phyloP scores from a whole-genome alignment of 2,329 filamentous ascomycete species.

The Xylaria hypoxylon region DNA sequence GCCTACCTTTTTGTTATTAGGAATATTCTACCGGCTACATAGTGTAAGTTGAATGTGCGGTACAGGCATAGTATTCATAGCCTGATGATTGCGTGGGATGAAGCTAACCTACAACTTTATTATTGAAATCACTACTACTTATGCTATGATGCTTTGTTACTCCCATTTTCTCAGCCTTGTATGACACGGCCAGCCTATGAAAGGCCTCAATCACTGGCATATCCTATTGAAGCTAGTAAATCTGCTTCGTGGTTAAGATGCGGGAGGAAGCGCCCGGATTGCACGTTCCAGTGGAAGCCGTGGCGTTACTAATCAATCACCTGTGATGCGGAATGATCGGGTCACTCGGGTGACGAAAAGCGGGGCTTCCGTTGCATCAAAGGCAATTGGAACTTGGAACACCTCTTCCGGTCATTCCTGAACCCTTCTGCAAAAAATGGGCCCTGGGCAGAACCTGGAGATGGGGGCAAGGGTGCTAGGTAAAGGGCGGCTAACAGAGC shows the following conservation, averaged over 20 bases:
- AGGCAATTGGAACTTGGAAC: neutral
- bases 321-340: conserved; percentile 26
- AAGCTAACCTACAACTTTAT: neutral
- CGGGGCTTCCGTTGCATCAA: conserved; percentile 28
- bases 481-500: neutral
- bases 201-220: neutral
- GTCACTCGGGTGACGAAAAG: conserved; percentile 28
- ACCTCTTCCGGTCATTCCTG: conserved; percentile 10
- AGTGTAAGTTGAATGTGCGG: neutral
- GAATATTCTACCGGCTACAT: neutral
- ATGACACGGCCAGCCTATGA: neutral
- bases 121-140: too few relatives aligned
- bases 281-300: conserved; percentile 18
- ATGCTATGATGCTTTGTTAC: neutral
- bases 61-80: neutral
- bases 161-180: neutral
- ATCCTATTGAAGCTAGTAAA: neutral
- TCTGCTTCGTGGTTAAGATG: neutral
- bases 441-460: neutral
- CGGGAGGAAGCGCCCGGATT: conserved; percentile 2
- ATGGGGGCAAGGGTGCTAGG: neutral
- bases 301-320: conserved; percentile 29
- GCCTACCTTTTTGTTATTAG: neutral
- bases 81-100: neutral
- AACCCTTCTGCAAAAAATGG: conserved; percentile 6